A percentile compares a stretch with the other conserved stretches of the same genome.
Evolutionary conservation across 2,329 filamentous ascomycete species (phyloP).

Genomic region (Pseudogymnoascus sp.): DNA sequence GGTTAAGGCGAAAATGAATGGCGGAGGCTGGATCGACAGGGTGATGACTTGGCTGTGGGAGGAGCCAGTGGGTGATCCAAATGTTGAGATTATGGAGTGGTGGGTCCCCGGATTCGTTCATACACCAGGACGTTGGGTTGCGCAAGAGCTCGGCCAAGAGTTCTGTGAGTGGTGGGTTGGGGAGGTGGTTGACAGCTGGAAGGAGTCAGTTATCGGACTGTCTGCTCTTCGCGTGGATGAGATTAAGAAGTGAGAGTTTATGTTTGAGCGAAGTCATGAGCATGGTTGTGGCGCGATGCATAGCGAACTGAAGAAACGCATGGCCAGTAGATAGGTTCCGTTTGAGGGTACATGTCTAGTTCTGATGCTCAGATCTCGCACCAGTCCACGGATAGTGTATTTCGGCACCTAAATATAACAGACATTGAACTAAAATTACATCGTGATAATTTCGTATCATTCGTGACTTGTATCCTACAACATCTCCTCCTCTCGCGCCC

Average conservation of each 20-base stretch:
- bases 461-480: neutral
- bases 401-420: neutral
- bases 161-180: slow-evolving; percentile 17
- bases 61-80: neutral
- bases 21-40: slow-evolving; percentile 29
- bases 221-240: slow-evolving; percentile 15
- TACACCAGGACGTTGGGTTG: neutral
- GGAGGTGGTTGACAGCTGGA: slow-evolving; percentile 21
- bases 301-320: slow-evolving; percentile 4
- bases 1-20: slow-evolving; percentile 22
- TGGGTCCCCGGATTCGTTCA: neutral
- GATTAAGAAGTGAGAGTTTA: slow-evolving; percentile 9
- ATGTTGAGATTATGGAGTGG: slow-evolving; percentile 1
- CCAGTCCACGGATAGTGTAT: neutral
- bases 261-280: neutral
- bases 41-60: slow-evolving; percentile 13
- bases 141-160: slow-evolving; percentile 7
- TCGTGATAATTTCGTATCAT: neutral
- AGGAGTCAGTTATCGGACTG: slow-evolving; percentile 25
- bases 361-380: neutral
- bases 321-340: neutral
- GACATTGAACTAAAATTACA: slow-evolving; percentile 2
- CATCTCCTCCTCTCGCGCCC: slow-evolving; percentile 30
- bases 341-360: neutral
- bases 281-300: slow-evolving; percentile 8